Conservation (phyloP, 805 yeast genomes). For the Wickerhamiella galacta region DNA sequence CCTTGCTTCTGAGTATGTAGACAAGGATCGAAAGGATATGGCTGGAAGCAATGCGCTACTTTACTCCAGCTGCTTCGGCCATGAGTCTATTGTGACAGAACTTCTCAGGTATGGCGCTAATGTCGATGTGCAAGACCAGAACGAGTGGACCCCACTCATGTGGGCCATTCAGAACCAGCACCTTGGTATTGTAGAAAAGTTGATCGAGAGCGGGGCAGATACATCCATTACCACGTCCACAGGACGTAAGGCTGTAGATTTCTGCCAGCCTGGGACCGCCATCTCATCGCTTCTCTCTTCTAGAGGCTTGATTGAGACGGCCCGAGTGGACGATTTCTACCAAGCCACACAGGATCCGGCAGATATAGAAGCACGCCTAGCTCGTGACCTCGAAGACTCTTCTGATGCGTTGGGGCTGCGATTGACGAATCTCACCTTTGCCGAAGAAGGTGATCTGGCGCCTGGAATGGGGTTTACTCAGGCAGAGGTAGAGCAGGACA, state of each 20-base stretch:
- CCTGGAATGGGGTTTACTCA: neutral
- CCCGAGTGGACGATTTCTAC: conserved; percentile 9
- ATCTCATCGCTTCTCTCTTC: conserved; percentile 39
- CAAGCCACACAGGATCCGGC: conserved; percentile 12
- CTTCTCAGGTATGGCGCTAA: conserved; percentile 24
- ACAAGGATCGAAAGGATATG: conserved; percentile 22
- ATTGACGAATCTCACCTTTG: conserved; percentile 3
- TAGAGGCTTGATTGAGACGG: conserved; percentile 13
- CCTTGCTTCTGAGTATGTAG: conserved; percentile 14
- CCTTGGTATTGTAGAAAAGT: conserved; percentile 34
- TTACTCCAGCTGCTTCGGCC: conserved; percentile 27
- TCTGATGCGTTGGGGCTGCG: conserved; percentile 13
- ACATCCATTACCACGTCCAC: conserved; percentile 27
- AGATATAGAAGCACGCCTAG: conserved; percentile 13
- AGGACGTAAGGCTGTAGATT: conserved; percentile 35
- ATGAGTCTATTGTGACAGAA: conserved; percentile 21
- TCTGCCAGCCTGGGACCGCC: conserved; percentile 40
- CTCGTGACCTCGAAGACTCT: conserved; percentile 10
- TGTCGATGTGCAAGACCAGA: conserved; percentile 23
- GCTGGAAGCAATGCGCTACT: conserved; percentile 25
- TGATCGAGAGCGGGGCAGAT: conserved; percentile 36
- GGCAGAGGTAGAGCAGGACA: conserved; percentile 4
- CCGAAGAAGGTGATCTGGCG: neutral
- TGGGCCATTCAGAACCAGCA: conserved; percentile 65
- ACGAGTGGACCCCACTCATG: conserved; percentile 44